Base-by-base conservation (phyloP, 208 protist genomes). In the Trypanosoma vivax region DNA sequence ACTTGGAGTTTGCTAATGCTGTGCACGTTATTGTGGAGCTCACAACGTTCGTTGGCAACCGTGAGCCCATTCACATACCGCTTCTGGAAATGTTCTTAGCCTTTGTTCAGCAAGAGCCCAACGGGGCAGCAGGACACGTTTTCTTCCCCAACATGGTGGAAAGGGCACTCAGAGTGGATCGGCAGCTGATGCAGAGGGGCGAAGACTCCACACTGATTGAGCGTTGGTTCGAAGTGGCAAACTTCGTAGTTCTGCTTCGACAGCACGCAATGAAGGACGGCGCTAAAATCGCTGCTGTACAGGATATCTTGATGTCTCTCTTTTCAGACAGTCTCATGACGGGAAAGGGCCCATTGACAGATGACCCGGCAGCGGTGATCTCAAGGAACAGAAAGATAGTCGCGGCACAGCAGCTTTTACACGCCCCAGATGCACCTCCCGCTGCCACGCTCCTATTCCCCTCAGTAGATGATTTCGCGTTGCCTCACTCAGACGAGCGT, bases 41-140 rank as follows among this genome's bases (percentile, higher is more conserved):
- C 7, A 76, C 68, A 11, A 94, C 88, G 16, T 91, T 91, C 58
- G 54, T 84, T 25, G 83, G 69, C 19, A 94, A 94, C 61, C 70
- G 79, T 11, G 83, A 92, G 48, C 88, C 88, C 31, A 85, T 94
- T 54, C 88, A 92, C 47, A 65, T 78, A 34, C 63, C 60, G 3
- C 59, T 94, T 13, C 58, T 94, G 25, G 21, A 62, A 34, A 59
- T 53, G 1, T 92, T 94, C 58, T 64, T 94, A 24, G n/a, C 42
- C 18, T 57, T 84, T 9, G 73, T 71, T 52, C 47, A 64, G 49
- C 37, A 27, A 33, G n/a, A 52, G 0, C 41, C 46, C 6, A 53
- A 46, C 2, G 50, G 55, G 14, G 35, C 18, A 31, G 29, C 19
- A 13, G 33, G 61, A 5, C 29, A 43, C 0, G 56, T 59, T 5